Conservation (phyloP, 2,329 filamentous ascomycete genomes). For the Emericellopsis cladophorae region DNA sequence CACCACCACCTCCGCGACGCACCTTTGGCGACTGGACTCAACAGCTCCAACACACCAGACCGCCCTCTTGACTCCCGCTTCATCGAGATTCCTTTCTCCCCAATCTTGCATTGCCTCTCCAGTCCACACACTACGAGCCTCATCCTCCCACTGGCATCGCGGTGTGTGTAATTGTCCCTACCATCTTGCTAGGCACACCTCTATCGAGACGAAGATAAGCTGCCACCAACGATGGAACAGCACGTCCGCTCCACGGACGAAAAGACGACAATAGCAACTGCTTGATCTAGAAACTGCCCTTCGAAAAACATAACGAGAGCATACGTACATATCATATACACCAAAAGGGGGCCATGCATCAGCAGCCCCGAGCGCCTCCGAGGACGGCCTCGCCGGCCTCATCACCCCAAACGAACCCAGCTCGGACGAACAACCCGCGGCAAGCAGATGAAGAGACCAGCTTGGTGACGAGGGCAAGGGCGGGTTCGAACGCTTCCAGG, state of each 20-base stretch:
- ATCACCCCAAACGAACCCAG: slow-evolving; percentile 59
- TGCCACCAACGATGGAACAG: slow-evolving; percentile 17
- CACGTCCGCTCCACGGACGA: slow-evolving; percentile 17
- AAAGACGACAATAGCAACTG: slow-evolving; percentile 1
- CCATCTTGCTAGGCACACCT: no score
- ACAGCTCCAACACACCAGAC: not conserved
- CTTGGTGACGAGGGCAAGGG: slow-evolving; percentile 22
- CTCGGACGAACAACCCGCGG: slow-evolving; percentile 62
- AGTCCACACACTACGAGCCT: no score
- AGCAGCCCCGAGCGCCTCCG: slow-evolving; percentile 68
- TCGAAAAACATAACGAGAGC: not conserved
- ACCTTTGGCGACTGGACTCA: no score
- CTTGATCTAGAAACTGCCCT: not conserved
- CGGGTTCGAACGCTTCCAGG: slow-evolving; percentile 23
- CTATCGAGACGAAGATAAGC: slow-evolving; percentile 1
- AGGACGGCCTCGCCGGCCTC: slow-evolving; percentile 61
- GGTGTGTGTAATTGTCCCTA: no score
- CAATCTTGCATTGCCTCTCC: no score
- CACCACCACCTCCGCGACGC: no score
- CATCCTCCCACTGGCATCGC: no score
- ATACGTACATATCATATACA: not conserved
- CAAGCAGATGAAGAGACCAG: slow-evolving; percentile 28
- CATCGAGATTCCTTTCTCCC: not conserved
- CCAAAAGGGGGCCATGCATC: slow-evolving; percentile 54
- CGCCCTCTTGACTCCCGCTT: not conserved